phyloP scores from a whole-genome alignment of 345 rosid species.

The Lumnitzera racemosa region DNA sequence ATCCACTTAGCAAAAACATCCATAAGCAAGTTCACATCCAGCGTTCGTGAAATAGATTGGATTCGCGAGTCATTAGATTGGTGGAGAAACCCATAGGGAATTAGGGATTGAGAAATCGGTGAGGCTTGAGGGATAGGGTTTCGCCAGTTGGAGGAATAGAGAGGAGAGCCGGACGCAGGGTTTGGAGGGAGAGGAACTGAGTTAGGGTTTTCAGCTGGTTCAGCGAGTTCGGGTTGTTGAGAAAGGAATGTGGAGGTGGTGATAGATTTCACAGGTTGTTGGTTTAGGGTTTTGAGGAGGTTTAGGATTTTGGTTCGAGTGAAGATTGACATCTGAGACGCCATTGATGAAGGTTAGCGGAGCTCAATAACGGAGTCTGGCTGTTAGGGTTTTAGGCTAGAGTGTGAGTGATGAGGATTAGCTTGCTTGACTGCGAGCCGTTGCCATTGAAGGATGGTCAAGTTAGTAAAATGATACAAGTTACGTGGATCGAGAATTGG shows the following conservation, averaged over 20 bases:
- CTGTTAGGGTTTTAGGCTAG: neutral
- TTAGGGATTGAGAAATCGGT: constrained; percentile 23
- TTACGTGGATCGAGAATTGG: too few species aligned
- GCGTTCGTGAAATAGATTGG: constrained; percentile 36
- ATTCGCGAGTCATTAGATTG: constrained; percentile 27
- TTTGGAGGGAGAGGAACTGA: constrained; percentile 55
- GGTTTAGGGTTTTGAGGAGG: constrained; percentile 28
- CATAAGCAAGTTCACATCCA: constrained; percentile 39
- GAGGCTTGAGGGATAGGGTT: constrained; percentile 36
- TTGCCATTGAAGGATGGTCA: too few species aligned
- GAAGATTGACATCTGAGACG: constrained; percentile 45
- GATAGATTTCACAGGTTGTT: constrained; percentile 25
- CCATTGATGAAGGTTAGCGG: constrained; percentile 30
- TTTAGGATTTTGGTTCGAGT: constrained; percentile 28
- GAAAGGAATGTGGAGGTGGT: constrained; percentile 55
- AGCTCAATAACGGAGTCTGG: neutral
- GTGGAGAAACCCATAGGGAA: constrained; percentile 34
- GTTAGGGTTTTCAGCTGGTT: constrained; percentile 17
- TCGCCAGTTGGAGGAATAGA: constrained; percentile 80
- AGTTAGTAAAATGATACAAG: too few species aligned
- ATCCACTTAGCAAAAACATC: constrained; percentile 68
- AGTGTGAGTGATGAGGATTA: neutral
- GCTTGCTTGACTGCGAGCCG: neutral
- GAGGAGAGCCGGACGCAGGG: constrained; percentile 83
- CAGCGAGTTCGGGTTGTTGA: constrained; percentile 66